Conservation (phyloP, 2,329 filamentous ascomycete species). For the Teratosphaeria destructans region DNA sequence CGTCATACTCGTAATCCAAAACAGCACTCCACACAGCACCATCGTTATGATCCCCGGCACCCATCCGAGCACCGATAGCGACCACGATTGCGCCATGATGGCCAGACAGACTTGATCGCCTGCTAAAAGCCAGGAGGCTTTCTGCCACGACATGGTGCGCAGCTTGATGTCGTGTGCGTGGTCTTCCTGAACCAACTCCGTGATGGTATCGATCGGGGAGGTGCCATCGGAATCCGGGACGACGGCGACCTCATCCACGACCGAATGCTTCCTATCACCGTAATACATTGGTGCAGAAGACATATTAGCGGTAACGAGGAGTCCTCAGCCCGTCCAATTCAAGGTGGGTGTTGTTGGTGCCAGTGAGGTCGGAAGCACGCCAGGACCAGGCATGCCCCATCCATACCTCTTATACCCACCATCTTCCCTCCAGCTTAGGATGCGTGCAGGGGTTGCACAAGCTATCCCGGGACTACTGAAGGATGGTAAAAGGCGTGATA, state of each 20-base stretch:
- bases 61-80: conserved; percentile 37
- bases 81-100: conserved; percentile 44
- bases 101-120: conserved; percentile 43
- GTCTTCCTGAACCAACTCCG: conserved; percentile 24
- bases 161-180: conserved; percentile 42
- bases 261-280: neutral
- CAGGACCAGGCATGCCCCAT: neutral
- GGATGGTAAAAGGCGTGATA: neutral
- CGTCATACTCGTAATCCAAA: conserved; percentile 42
- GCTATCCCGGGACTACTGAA: neutral
- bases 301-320: neutral
- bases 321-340: neutral
- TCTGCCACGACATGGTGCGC: conserved; percentile 45
- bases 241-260: neutral
- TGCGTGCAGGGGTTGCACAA: neutral
- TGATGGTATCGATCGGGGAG: conserved; percentile 14
- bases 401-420: neutral
- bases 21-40: conserved; percentile 34
- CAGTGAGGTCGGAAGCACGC: neutral
- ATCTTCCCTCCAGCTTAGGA: neutral
- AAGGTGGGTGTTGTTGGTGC: neutral
- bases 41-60: conserved; percentile 39
- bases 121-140: conserved; percentile 38
- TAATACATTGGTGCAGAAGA: neutral
- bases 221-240: conserved; percentile 6